phyloP scores from a whole-genome alignment of 2,329 filamentous ascomycete species.

The Helotiales sp. region DNA sequence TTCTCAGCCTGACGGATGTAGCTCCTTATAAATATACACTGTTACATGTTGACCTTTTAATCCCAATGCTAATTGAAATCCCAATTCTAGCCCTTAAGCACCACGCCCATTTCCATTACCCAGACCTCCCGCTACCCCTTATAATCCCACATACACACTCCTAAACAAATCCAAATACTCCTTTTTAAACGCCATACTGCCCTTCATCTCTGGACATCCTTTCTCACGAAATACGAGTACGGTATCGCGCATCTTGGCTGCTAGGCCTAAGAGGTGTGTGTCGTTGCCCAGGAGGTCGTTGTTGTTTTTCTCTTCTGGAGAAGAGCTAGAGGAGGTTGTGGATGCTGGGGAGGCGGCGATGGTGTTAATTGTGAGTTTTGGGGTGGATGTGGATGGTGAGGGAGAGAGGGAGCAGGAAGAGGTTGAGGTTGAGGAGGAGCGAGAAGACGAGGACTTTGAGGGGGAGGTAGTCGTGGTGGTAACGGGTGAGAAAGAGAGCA shows the following conservation, averaged over 20 bases:
- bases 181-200: constrained; percentile 36
- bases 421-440: background rate
- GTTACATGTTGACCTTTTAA: too few species aligned
- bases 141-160: constrained; percentile 31
- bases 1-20: too few species aligned
- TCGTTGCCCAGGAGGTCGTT: constrained; percentile 33
- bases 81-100: too few species aligned
- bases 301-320: constrained; percentile 16
- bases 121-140: too few species aligned
- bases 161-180: constrained; percentile 36
- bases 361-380: too few species aligned
- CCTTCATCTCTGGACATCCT: constrained; percentile 36
- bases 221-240: constrained; percentile 34
- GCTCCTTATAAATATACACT: too few species aligned
- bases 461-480: background rate
- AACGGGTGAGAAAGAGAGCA: constrained; percentile 36
- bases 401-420: background rate
- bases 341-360: background rate
- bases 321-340: too few species aligned
- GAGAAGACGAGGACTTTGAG: background rate
- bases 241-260: constrained; percentile 32
- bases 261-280: constrained; percentile 31
- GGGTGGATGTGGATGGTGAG: too few species aligned
- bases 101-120: too few species aligned
- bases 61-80: too few species aligned